phyloP scores from a whole-genome alignment of 805 yeast genomes.

The Lipomyces mesembrius region DNA sequence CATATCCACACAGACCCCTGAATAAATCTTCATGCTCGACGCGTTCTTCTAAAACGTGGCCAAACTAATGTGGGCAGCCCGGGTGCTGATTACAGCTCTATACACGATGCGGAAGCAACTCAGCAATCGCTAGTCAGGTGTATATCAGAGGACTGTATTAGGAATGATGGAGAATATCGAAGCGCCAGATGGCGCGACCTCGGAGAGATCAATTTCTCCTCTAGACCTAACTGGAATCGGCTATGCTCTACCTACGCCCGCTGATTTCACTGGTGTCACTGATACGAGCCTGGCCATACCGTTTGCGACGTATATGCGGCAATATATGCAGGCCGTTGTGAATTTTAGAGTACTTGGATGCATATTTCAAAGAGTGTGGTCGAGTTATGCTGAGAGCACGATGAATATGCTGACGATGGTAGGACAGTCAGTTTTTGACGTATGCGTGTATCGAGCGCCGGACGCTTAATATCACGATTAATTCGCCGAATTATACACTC shows the following conservation, averaged over 20 bases:
- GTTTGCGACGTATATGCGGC: not conserved
- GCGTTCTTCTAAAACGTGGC: no score
- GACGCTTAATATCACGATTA: not conserved
- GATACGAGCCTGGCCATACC: not conserved
- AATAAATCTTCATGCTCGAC: not conserved
- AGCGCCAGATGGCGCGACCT: not conserved
- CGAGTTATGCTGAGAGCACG: not conserved
- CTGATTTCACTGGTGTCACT: not conserved
- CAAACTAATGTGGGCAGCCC: not conserved
- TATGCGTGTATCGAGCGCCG: not conserved
- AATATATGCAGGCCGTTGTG: not conserved
- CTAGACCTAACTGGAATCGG: not conserved
- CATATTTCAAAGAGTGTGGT: not conserved
- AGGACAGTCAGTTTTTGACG: not conserved
- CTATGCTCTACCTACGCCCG: not conserved
- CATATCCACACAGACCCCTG: not conserved
- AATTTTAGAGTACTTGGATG: not conserved
- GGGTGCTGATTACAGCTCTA: not conserved
- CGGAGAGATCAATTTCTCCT: not conserved
- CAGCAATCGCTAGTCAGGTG: not conserved
- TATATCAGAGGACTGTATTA: not conserved
- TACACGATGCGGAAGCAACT: not conserved
- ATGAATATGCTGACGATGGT: not conserved
- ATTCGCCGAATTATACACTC: not conserved
- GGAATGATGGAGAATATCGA: conserved; percentile 1